Percentiles rank a stretch among this genome's conserved stretches.
These are phyloP conservation scores for Gyromitra esculenta DNA, from an alignment of 2,329 filamentous ascomycete species.

Conservation along the genomic window DNA sequence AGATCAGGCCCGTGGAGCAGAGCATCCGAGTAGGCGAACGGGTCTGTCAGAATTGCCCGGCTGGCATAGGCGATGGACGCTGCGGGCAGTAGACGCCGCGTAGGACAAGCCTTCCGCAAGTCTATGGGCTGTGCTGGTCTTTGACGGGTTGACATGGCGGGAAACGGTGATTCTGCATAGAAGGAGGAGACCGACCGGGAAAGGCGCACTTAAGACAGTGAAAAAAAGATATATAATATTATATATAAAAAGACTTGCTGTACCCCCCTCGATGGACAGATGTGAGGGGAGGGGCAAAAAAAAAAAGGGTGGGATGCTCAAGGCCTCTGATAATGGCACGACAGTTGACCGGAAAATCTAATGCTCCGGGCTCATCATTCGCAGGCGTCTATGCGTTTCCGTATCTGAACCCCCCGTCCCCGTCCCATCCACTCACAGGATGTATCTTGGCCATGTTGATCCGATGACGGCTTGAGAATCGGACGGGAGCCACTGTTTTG, in stretches of 20 bases:
- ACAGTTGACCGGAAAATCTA: constrained; percentile 22
- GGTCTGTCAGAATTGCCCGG: constrained; percentile 70
- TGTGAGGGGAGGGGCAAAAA: not conserved
- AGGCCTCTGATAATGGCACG: constrained; percentile 1
- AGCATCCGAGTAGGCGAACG: constrained; percentile 69
- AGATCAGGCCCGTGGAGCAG: constrained; percentile 82
- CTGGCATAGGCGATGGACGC: constrained; percentile 71
- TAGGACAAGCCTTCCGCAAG: constrained; percentile 36
- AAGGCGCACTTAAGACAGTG: constrained; percentile 7
- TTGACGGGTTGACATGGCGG: constrained; percentile 18
- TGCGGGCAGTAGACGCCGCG: constrained; percentile 69
- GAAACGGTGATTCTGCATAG: not conserved
- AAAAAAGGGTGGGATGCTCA: not conserved
- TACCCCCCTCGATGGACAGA: not conserved
- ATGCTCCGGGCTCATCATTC: constrained; percentile 13
- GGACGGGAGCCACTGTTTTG: constrained; percentile 22
- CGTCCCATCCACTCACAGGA: not conserved
- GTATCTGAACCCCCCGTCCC: not conserved
- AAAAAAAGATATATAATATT: not conserved
- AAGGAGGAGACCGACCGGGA: not conserved
- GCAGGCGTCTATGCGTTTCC: constrained; percentile 3
- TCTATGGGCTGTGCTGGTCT: constrained; percentile 30
- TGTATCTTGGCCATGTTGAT: constrained; percentile 21
- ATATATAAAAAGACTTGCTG: not conserved
- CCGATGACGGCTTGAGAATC: constrained; percentile 25